Percentiles rank a stretch among this genome's conserved stretches.
Evolutionary conservation across 1,139 yeast genomes (phyloP).

Genomic region (Petasospora rhodanensis): DNA sequence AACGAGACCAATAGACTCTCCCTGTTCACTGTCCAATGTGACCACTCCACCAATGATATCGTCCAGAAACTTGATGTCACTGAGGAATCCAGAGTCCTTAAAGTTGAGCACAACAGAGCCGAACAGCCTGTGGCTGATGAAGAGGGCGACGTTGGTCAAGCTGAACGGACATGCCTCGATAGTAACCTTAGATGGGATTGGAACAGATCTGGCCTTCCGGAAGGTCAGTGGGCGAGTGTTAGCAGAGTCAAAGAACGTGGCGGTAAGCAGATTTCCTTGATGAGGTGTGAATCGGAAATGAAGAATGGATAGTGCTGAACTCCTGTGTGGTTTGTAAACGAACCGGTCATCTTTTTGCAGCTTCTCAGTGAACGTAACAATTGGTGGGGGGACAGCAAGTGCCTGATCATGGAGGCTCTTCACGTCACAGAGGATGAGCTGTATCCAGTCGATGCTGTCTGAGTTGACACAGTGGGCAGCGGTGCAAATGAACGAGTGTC

Average conservation of each 20-base stretch:
- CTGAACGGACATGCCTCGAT: constrained; percentile 52
- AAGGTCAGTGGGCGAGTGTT: constrained; percentile 13
- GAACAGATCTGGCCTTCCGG: constrained; percentile 2
- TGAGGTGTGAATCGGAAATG: constrained; percentile 5
- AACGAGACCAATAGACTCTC: constrained; percentile 44
- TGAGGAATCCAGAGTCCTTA: constrained; percentile 33
- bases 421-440: constrained; percentile 4
- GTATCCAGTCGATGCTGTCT: constrained; percentile 10
- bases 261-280: constrained; percentile 1
- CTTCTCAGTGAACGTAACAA: constrained; percentile 11
- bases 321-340: constrained; percentile 15
- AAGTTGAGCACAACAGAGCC: constrained; percentile 43
- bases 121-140: constrained; percentile 41
- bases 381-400: neutral
- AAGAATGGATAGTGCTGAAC: constrained; percentile 1
- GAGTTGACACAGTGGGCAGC: constrained; percentile 10
- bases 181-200: constrained; percentile 23
- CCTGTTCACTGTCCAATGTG: constrained; percentile 7
- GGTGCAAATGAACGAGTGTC: constrained; percentile 10
- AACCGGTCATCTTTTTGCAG: constrained; percentile 18
- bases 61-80: constrained; percentile 56
- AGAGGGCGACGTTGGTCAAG: constrained; percentile 52
- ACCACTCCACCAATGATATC: constrained; percentile 64
- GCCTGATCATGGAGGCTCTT: constrained; percentile 1
- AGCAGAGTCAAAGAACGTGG: constrained; percentile 7